Conservation (phyloP, 192 early-diverging fungal species). For the Funneliformis geosporum region DNA sequence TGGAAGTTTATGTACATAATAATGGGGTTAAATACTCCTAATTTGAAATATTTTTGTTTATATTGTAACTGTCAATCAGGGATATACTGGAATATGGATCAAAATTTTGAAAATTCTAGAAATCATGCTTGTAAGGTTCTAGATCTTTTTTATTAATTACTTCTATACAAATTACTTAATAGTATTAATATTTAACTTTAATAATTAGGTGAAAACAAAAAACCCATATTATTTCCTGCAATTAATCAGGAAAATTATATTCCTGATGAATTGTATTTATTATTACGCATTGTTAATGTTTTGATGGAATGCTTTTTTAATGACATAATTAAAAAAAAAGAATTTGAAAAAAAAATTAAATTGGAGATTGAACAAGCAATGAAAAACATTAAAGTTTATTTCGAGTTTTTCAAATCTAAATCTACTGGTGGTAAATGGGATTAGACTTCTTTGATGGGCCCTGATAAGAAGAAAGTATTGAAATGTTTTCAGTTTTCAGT, state of each 20-base stretch:
- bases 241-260: background rate
- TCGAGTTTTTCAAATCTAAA: background rate
- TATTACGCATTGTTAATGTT: background rate
- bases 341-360: background rate
- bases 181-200: background rate
- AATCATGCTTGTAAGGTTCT: background rate
- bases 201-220: background rate
- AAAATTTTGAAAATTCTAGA: background rate
- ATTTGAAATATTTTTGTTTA: background rate
- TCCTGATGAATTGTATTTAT: background rate
- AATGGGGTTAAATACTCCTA: background rate
- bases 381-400: background rate
- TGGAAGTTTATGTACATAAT: background rate
- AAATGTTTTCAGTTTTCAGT: no score
- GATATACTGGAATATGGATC: background rate
- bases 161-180: no score
- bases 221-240: background rate
- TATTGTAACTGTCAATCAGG: background rate
- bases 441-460: background rate
- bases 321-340: background rate
- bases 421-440: background rate
- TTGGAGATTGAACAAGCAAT: background rate
- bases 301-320: conserved; percentile 7
- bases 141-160: no score
- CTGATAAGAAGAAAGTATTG: no score